phyloP scores from a whole-genome alignment of 2,329 filamentous ascomycete species.

The Thermothelomyces thermophilus region DNA sequence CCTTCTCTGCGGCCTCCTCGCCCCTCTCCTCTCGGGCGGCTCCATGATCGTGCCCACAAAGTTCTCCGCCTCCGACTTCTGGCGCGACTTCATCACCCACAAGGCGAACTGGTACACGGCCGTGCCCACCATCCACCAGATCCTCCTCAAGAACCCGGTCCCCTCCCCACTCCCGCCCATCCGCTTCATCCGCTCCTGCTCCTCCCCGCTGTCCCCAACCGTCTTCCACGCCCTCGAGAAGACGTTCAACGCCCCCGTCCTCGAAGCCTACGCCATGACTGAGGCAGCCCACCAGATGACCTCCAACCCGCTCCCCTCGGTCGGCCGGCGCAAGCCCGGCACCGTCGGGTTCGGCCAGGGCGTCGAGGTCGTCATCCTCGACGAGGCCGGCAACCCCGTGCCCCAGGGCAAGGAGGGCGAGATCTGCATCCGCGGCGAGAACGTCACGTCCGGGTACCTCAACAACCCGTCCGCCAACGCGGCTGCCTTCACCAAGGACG shows the following conservation, averaged over 20 bases:
- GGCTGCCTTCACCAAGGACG: slow-evolving; percentile 63
- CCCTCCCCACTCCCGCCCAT: slow-evolving; percentile 65
- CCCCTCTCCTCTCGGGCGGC: slow-evolving; percentile 67
- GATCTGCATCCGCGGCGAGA: slow-evolving; percentile 75
- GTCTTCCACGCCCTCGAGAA: slow-evolving; percentile 73
- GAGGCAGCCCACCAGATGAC: slow-evolving; percentile 85
- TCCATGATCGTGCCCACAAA: slow-evolving; percentile 71
- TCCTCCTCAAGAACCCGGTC: slow-evolving; percentile 66
- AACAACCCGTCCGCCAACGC: slow-evolving; percentile 75
- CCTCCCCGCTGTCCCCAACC: slow-evolving; percentile 74
- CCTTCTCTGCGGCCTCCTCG: slow-evolving; percentile 75
- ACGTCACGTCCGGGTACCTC: slow-evolving; percentile 78
- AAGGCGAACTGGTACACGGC: slow-evolving; percentile 88
- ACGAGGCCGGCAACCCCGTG: slow-evolving; percentile 61
- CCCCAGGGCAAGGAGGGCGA: slow-evolving; percentile 66
- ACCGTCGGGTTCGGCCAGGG: slow-evolving; percentile 79
- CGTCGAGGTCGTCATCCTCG: slow-evolving; percentile 72
- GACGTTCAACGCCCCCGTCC: slow-evolving; percentile 68
- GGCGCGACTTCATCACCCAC: slow-evolving; percentile 66
- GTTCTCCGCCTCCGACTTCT: slow-evolving; percentile 80
- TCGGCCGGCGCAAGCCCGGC: slow-evolving; percentile 66
- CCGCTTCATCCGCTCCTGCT: slow-evolving; percentile 83
- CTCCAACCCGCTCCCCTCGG: slow-evolving; percentile 62
- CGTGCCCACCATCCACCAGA: slow-evolving; percentile 89
- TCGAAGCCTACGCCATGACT: slow-evolving; percentile 91